Conservation (phyloP, 2,329 filamentous ascomycete species). For the Phoma herbarum region DNA sequence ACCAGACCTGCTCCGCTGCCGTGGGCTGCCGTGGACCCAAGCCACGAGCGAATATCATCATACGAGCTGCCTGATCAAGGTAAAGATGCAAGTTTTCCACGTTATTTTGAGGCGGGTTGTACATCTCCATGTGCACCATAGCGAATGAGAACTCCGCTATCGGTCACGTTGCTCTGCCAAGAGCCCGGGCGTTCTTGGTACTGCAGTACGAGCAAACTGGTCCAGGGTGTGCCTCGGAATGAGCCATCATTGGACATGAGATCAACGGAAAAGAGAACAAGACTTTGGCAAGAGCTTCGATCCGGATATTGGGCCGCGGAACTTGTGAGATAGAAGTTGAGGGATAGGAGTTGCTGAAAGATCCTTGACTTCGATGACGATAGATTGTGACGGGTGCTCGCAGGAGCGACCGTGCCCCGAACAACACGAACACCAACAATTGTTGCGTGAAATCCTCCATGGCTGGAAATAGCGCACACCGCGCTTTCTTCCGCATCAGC, state of each 20-base stretch:
- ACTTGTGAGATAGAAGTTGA: not conserved
- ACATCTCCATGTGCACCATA: constrained; percentile 21
- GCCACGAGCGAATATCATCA: constrained; percentile 34
- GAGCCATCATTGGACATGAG: not conserved
- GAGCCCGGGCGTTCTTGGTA: constrained; percentile 26
- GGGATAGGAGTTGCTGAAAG: not conserved
- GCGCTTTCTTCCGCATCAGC: not conserved
- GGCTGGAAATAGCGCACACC: not conserved
- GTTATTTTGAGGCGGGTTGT: constrained; percentile 17
- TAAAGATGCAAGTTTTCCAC: constrained; percentile 25
- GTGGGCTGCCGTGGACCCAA: constrained; percentile 25
- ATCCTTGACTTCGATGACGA: not conserved
- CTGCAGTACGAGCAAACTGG: constrained; percentile 14
- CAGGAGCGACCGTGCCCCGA: not conserved
- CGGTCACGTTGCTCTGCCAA: not conserved
- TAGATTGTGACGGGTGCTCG: not conserved
- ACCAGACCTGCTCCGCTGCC: constrained; percentile 23
- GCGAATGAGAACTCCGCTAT: constrained; percentile 7
- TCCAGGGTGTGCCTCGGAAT: constrained; percentile 20
- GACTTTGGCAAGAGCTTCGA: constrained; percentile 19
- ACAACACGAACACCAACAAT: not conserved
- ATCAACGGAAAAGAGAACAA: constrained; percentile 1
- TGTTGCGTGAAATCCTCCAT: not conserved
- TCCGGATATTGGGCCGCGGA: constrained; percentile 13
- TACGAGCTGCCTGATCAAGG: constrained; percentile 40